These are phyloP conservation scores for Gastrolobium villosum DNA, from an alignment of 306 rosid species.

Conservation along the genomic window DNA sequence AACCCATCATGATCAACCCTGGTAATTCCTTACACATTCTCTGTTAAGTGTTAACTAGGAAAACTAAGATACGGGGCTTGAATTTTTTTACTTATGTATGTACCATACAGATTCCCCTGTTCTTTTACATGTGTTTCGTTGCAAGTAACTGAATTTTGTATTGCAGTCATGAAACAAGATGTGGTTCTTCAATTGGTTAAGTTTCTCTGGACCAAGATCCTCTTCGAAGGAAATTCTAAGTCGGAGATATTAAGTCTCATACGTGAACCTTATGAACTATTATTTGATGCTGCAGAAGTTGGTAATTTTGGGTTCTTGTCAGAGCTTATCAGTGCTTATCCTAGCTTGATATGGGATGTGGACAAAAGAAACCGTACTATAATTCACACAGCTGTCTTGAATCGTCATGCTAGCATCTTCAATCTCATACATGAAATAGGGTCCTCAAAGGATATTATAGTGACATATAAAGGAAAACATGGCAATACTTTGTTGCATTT, in stretches of 20 bases:
- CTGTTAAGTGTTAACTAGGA: background rate
- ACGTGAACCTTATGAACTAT: conserved; percentile 19
- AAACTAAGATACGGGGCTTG: background rate
- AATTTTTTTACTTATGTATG: background rate
- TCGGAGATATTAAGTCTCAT: background rate
- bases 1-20: conserved; percentile 8
- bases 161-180: conserved; percentile 34
- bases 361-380: conserved; percentile 19
- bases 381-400: conserved; percentile 48
- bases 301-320: conserved; percentile 58
- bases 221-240: background rate
- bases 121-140: background rate
- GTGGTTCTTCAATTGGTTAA: conserved; percentile 42
- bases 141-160: background rate
- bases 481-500: conserved; percentile 41
- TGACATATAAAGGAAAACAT: background rate
- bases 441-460: conserved; percentile 33
- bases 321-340: conserved; percentile 42
- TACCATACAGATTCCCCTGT: background rate
- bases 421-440: conserved; percentile 51
- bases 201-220: conserved; percentile 36
- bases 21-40: conserved; percentile 29
- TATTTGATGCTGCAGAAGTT: conserved; percentile 47
- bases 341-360: conserved; percentile 51
- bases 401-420: conserved; percentile 53